Evolutionary conservation across 2,329 filamentous ascomycete species (phyloP).

Genomic region (Xylariaceae sp.): DNA sequence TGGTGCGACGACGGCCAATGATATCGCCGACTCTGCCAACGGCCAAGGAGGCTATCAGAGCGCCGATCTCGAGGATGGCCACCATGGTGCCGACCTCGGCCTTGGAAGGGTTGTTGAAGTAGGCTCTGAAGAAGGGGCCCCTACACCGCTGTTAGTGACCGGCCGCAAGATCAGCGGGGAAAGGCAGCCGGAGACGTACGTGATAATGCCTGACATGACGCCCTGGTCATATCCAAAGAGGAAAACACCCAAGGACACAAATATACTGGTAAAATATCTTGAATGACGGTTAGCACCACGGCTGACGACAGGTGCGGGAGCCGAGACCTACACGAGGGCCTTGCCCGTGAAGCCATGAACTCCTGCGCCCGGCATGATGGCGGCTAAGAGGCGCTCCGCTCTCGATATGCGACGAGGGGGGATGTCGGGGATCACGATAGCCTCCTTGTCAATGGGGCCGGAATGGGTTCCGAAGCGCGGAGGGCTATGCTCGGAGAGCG

Average conservation of each 20-base stretch:
- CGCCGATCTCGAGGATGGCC: conserved; percentile 89
- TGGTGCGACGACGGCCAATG: conserved; percentile 81
- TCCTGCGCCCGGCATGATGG: conserved; percentile 78
- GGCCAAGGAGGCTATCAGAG: conserved; percentile 78
- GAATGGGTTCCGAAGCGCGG: conserved; percentile 28
- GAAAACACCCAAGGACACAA: conserved; percentile 80
- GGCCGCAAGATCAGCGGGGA: neutral
- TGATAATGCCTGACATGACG: conserved; percentile 72
- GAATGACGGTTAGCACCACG: conserved; percentile 9
- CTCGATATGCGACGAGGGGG: conserved; percentile 54
- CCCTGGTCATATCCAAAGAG: conserved; percentile 86
- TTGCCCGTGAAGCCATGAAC: conserved; percentile 92
- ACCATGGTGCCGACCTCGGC: conserved; percentile 96
- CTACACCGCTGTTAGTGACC: conserved; percentile 36
- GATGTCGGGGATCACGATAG: conserved; percentile 72
- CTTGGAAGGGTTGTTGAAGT: conserved; percentile 81
- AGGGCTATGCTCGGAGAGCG: conserved; percentile 32
- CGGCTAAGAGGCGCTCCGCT: conserved; percentile 63
- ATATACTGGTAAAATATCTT: conserved; percentile 92
- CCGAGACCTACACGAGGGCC: conserved; percentile 66
- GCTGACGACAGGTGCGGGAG: neutral
- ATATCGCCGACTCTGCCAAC: conserved; percentile 88
- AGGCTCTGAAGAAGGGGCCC: conserved; percentile 79
- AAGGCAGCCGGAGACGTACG: conserved; percentile 35
- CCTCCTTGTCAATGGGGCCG: conserved; percentile 57